Base-by-base conservation (phyloP, 225 moss, liverwort and hornwort genomes). In the Straminergon stramineum region DNA sequence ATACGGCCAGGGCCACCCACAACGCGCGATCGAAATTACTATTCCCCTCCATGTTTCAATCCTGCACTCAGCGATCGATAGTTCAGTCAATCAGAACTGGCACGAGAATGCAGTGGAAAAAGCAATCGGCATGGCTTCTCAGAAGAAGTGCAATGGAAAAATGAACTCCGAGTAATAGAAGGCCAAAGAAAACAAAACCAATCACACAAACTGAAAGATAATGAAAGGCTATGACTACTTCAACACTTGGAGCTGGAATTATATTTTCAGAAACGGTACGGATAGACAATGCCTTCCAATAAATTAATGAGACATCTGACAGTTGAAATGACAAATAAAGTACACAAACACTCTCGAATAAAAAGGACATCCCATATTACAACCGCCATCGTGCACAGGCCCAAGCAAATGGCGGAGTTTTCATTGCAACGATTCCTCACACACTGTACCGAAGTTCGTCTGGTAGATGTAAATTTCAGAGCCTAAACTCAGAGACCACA, bases 1-100 rank as follows among this genome's bases (percentile, higher is more conserved):
- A 92, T 88, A 98, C 89, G 86, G 97, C 98, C 85, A 98, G 84
- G 78, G 96, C 92, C 89, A 97, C 95, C 97, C 94, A 97, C 91
- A 95, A 68, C 24, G 94, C 95, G 81, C 95, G 97, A 90, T 98
- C 96, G 53, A 73, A 93, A 75, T 35, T 92, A 66, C 84, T 94
- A 89, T 89, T 96, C 62, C 96, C 95, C 87, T 98, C 98, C 98
- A 98, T 97, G 73, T 41, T 92, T 96, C 92, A 96, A 82, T 91
- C 94, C 96, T 98, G 92, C 87, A 90, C 51, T 81, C 86, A 90
- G 60, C 89, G 48, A n/a, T 82, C 71, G 27, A 57, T 13, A 60
- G 5, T 13, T 62, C 14, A 62, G 81, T 43, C 62, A 13, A 61
- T 13, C 30, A 62, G 35, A 90, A 73, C 41, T 69, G 60, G 39